Percentiles rank a stretch among this genome's conserved stretches.
These are phyloP conservation scores for Nannochloropsis granulata DNA, from an alignment of 108 stramenopile species.

Conservation along the genomic window DNA sequence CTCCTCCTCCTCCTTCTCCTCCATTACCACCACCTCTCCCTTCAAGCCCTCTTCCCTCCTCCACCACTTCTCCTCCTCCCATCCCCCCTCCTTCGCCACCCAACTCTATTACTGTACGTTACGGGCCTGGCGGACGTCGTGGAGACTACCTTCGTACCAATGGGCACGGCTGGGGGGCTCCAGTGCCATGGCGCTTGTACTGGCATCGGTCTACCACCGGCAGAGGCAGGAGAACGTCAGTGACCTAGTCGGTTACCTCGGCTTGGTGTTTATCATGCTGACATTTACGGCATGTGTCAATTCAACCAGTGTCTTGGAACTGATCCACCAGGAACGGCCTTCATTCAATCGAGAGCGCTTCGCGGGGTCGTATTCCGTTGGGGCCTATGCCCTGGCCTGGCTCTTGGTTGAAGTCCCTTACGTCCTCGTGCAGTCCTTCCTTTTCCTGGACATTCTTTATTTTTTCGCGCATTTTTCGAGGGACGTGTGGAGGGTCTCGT, in stretches of 20 bases:
- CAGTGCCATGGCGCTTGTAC: background rate
- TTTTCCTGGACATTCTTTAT: constrained; percentile 33
- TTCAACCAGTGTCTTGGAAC: background rate
- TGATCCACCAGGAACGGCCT: background rate
- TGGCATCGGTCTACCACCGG: background rate
- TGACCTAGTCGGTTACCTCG: background rate
- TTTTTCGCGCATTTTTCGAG: constrained; percentile 18
- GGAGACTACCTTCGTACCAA: background rate
- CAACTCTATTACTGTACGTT: background rate
- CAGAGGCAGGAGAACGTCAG: background rate
- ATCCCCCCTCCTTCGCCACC: background rate
- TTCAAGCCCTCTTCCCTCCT: background rate
- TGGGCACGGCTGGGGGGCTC: background rate
- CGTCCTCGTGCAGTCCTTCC: constrained; percentile 11
- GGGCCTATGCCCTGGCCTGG: constrained; percentile 3
- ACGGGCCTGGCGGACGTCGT: background rate
- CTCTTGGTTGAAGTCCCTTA: constrained; percentile 14
- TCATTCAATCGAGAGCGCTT: background rate
- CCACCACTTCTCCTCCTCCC: background rate
- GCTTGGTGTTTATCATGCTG: background rate
- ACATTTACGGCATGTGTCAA: background rate
- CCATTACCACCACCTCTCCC: too few relatives aligned
- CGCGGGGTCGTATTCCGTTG: constrained; percentile 11
- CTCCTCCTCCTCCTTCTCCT: too few relatives aligned
- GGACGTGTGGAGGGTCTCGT: constrained; percentile 23